Evolutionary conservation across 331 rosid genomes (phyloP), one percentile per base, ranked within the genome.

Genomic region (Malus hybrid): DNA sequence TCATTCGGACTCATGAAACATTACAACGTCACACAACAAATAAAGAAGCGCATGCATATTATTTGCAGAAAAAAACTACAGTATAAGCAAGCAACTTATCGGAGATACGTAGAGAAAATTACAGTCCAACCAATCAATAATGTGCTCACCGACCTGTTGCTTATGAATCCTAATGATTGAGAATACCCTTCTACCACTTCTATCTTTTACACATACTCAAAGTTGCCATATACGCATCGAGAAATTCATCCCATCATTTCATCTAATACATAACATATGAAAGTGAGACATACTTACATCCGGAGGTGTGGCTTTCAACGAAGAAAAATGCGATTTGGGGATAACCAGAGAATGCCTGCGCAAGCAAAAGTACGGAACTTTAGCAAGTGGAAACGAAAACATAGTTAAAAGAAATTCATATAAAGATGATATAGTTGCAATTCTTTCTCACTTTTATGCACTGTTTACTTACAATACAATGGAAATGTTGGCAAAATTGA

Each of bases 271-370:
- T 24, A 63, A 6, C 55, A 39, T 12, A n/a, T 15, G 22, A 36
- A 60, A 20, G 57, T 24, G 46, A 53, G 68, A 80, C 70, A 76
- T 52, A 86, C 99, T 88, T 87, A 92, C 98, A 16, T 90, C 84
- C 73, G 97, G 89, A 48, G 99, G 99, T 52, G 99, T 94, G 20
- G 79, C 88, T 80, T 85, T 90, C 83, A 94, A 72, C 29, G 99
- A 94, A 75, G 88, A 84, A 73, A 79, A 94, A 83, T 92, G 99
- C 73, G 89, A 86, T 79, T 90, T 94, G 33, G 99, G 99, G 79
- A 94, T 92, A 62, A 94, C 86, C 66, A 94, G 96, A 74, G 96
- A 90, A 87, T 94, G 99, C 91, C 99, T 94, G 86, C 39, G 64
- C 46, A 58, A 71, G 82, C 77, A 83, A 79, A 81, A 29, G 33